These are phyloP conservation scores for Salix brachista DNA, from an alignment of 345 rosid genomes.

Conservation along the genomic window DNA sequence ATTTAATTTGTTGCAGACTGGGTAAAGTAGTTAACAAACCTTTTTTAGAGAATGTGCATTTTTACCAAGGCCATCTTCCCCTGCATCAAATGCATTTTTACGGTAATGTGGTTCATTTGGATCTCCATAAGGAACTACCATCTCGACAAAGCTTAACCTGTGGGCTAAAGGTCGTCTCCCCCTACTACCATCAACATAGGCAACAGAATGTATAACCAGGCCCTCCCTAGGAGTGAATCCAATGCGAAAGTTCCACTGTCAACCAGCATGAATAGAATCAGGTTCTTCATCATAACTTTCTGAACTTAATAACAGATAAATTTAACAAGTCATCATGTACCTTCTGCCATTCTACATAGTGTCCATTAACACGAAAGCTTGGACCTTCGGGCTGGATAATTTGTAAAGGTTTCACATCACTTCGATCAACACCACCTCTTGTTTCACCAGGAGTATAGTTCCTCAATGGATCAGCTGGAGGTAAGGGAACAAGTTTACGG, in stretches of 20 bases:
- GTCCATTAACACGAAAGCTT: conserved; percentile 76
- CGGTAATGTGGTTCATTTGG: conserved; percentile 92
- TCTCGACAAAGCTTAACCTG: conserved; percentile 89
- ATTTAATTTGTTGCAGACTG: not conserved
- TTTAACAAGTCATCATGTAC: conserved; percentile 26
- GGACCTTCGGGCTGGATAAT: conserved; percentile 93
- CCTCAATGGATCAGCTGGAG: conserved; percentile 85
- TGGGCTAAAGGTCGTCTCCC: conserved; percentile 89
- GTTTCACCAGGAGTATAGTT: conserved; percentile 86
- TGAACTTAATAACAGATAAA: conserved; percentile 5
- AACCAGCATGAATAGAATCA: conserved; percentile 24
- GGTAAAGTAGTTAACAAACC: conserved; percentile 30
- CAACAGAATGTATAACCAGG: conserved; percentile 82
- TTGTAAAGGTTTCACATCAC: conserved; percentile 83
- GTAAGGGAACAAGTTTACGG: conserved; percentile 79
- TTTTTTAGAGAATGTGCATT: conserved; percentile 94
- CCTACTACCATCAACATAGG: conserved; percentile 82
- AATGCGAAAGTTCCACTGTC: conserved; percentile 90
- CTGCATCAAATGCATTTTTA: conserved; percentile 96
- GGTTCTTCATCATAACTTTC: conserved; percentile 12
- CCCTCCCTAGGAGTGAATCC: conserved; percentile 95
- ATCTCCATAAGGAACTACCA: conserved; percentile 97
- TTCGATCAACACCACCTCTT: conserved; percentile 87
- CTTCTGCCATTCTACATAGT: conserved; percentile 92
- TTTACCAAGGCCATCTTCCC: conserved; percentile 94